phyloP scores from a whole-genome alignment of 2,329 filamentous ascomycete genomes.

The Aspergillus melleus region DNA sequence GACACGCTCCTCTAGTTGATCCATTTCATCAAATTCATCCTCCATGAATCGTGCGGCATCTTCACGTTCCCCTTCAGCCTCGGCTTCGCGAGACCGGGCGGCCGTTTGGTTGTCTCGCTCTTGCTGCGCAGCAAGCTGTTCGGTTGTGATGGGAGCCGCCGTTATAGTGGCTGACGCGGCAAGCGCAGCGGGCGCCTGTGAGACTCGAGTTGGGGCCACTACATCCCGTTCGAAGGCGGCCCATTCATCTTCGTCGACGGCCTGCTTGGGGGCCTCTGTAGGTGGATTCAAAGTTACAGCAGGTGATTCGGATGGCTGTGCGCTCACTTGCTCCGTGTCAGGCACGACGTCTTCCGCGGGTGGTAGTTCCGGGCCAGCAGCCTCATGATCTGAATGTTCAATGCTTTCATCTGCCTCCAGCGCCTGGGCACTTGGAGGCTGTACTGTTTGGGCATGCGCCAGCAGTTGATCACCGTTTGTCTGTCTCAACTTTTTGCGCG shows the following conservation, averaged over 20 bases:
- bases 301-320: slow-evolving; percentile 9
- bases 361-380: slow-evolving; percentile 25
- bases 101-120: slow-evolving; percentile 47
- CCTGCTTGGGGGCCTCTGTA: slow-evolving; percentile 16
- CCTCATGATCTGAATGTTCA: slow-evolving; percentile 27
- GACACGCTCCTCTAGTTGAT: slow-evolving; percentile 72
- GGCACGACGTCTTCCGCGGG: slow-evolving; percentile 14
- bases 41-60: slow-evolving; percentile 72
- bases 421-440: slow-evolving; percentile 23
- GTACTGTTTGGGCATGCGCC: slow-evolving; percentile 30
- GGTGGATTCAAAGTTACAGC: slow-evolving; percentile 8
- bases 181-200: slow-evolving; percentile 32
- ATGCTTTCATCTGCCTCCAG: slow-evolving; percentile 28
- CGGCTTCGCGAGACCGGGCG: slow-evolving; percentile 48
- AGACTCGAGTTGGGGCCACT: slow-evolving; percentile 47
- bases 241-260: slow-evolving; percentile 76
- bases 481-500: slow-evolving; percentile 47
- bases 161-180: slow-evolving; percentile 60
- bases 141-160: slow-evolving; percentile 66
- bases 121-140: slow-evolving; percentile 60
- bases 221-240: slow-evolving; percentile 85
- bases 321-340: slow-evolving; percentile 7
- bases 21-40: slow-evolving; percentile 81
- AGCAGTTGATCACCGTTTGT: slow-evolving; percentile 32
- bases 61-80: slow-evolving; percentile 69